A percentile compares a stretch with the other conserved stretches of the same genome.
These are phyloP conservation scores for Xylaria digitata DNA, from an alignment of 2,329 filamentous ascomycete species.

Conservation along the genomic window DNA sequence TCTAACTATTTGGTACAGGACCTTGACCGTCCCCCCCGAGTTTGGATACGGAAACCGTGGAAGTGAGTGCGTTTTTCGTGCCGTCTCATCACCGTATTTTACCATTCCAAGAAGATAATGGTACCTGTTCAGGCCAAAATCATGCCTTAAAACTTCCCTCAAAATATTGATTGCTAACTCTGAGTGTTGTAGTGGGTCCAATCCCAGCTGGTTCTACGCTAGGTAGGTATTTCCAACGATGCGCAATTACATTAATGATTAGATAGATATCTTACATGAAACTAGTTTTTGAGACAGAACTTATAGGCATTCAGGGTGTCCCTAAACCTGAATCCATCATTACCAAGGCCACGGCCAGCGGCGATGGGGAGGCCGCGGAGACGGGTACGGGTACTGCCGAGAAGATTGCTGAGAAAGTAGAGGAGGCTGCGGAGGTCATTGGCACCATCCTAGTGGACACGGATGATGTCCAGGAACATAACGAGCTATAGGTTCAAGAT, in stretches of 20 bases:
- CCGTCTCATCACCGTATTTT: not conserved
- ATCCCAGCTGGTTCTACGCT: slow-evolving; percentile 86
- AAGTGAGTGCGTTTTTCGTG: slow-evolving; percentile 41
- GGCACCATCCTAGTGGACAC: slow-evolving; percentile 65
- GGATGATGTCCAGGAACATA: slow-evolving; percentile 68
- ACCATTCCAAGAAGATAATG: not conserved
- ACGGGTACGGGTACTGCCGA: slow-evolving; percentile 51
- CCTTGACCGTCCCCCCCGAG: slow-evolving; percentile 88
- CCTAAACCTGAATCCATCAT: slow-evolving; percentile 60
- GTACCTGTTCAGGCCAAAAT: not conserved
- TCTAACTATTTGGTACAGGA: slow-evolving; percentile 58
- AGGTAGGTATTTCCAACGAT: slow-evolving; percentile 58
- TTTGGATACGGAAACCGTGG: slow-evolving; percentile 81
- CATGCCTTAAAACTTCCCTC: not conserved
- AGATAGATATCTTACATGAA: slow-evolving; percentile 26
- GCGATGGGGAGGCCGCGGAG: slow-evolving; percentile 46
- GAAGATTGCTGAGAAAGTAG: slow-evolving; percentile 58
- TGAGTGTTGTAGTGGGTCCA: slow-evolving; percentile 67
- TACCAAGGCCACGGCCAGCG: slow-evolving; percentile 51
- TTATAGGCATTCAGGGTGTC: slow-evolving; percentile 85
- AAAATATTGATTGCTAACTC: not conserved
- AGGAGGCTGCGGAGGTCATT: slow-evolving; percentile 63
- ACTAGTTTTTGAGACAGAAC: slow-evolving; percentile 88
- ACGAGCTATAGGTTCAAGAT: slow-evolving; percentile 62
- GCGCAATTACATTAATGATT: not conserved